Conservation (phyloP, 2,329 filamentous ascomycete genomes). For the Fonsecaea pugnacius region DNA sequence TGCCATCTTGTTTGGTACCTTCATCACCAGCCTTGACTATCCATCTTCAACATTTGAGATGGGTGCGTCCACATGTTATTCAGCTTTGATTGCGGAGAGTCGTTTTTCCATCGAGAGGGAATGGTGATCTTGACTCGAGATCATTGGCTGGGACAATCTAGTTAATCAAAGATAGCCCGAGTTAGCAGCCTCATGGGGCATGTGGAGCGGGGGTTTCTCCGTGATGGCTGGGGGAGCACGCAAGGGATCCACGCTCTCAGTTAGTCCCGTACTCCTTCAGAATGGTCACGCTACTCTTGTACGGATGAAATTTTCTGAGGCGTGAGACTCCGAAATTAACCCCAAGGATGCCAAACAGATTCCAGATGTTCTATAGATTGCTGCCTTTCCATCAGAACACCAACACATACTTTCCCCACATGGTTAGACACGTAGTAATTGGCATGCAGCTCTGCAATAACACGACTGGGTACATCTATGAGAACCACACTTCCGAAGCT, state of each 20-base stretch:
- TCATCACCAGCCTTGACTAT: neutral
- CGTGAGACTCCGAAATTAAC: neutral
- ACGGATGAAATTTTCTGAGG: neutral
- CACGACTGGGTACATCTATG: neutral
- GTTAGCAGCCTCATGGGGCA: neutral
- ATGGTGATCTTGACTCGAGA: neutral
- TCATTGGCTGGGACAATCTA: neutral
- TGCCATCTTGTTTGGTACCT: neutral
- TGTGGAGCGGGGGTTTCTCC: neutral
- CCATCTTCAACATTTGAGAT: neutral
- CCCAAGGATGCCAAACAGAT: neutral
- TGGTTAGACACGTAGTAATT: neutral
- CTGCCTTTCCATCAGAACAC: neutral
- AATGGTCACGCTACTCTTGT: neutral
- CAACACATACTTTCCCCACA: neutral
- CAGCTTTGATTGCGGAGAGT: neutral
- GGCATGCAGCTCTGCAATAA: neutral
- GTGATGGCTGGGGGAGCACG: neutral
- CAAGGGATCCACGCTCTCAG: neutral
- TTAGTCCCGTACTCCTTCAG: neutral
- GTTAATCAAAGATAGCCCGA: neutral
- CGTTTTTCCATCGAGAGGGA: neutral
- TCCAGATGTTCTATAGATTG: neutral
- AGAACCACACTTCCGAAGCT: neutral
- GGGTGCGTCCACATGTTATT: neutral